These are phyloP conservation scores for Lotmaria passim DNA, from an alignment of 208 protist species.

Conservation along the genomic window DNA sequence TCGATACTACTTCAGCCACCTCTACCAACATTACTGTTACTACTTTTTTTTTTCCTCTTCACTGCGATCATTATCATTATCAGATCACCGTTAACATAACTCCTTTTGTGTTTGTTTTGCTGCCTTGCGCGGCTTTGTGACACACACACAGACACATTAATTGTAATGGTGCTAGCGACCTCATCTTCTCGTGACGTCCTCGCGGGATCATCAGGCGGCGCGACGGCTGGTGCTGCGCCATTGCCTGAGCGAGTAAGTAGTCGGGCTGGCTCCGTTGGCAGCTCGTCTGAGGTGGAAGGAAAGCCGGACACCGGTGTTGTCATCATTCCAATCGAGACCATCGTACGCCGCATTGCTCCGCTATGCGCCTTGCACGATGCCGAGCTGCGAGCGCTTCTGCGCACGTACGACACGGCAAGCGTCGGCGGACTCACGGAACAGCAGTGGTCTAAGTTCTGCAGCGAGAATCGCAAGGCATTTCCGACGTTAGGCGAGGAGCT, in stretches of 20 bases:
- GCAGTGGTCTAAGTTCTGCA: conserved; percentile 79
- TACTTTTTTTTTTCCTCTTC: background rate
- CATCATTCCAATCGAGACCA: conserved; percentile 65
- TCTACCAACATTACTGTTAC: background rate
- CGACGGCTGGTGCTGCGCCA: background rate
- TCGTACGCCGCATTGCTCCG: conserved; percentile 57
- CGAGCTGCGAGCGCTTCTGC: conserved; percentile 53
- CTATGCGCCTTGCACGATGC: conserved; percentile 46
- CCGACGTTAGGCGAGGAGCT: conserved; percentile 59
- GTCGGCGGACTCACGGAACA: conserved; percentile 65
- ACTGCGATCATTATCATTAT: background rate
- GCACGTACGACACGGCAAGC: conserved; percentile 57
- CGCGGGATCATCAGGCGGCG: background rate
- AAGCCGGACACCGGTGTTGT: conserved; percentile 16
- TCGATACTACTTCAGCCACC: background rate
- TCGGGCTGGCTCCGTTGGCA: background rate
- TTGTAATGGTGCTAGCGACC: conserved; percentile 20
- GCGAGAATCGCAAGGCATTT: conserved; percentile 64
- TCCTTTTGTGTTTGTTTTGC: background rate
- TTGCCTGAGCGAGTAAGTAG: background rate
- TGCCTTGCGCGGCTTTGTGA: background rate
- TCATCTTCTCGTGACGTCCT: conserved; percentile 10
- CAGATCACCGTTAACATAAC: background rate
- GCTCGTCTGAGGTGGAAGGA: conserved; percentile 1
- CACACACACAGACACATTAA: background rate